phyloP scores from a whole-genome alignment of 139 green algal genomes.

The Prasinococcaceae sp. region DNA sequence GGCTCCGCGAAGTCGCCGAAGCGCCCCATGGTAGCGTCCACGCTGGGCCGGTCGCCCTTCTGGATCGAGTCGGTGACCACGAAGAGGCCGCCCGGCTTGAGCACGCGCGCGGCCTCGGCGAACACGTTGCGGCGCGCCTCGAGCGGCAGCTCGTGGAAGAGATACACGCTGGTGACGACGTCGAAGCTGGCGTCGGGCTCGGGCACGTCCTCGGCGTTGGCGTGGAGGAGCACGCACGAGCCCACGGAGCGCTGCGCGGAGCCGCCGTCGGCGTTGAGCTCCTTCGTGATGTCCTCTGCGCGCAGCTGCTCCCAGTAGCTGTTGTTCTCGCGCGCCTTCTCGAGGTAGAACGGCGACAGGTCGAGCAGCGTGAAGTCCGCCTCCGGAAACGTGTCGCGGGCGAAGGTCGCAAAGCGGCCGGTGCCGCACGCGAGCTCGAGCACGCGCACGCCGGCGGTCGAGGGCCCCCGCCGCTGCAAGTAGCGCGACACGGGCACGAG shows the following conservation, averaged over 20 bases:
- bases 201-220: conserved; percentile 38
- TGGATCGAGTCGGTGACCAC: conserved; percentile 38
- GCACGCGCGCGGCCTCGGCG: conserved; percentile 67
- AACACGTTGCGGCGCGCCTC: too few relatives aligned
- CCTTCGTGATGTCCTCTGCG: not conserved
- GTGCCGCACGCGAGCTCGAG: conserved; percentile 72
- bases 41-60: conserved; percentile 36
- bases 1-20: conserved; percentile 64
- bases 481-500: not conserved
- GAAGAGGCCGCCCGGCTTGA: conserved; percentile 55
- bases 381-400: conserved; percentile 9
- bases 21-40: conserved; percentile 30
- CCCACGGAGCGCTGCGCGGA: not conserved
- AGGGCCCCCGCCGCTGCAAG: too few relatives aligned
- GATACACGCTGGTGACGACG: conserved; percentile 51
- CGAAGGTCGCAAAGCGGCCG: conserved; percentile 69
- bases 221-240: conserved; percentile 10
- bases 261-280: too few relatives aligned
- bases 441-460: conserved; percentile 12
- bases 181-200: conserved; percentile 41
- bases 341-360: conserved; percentile 70
- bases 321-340: conserved; percentile 39
- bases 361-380: conserved; percentile 42
- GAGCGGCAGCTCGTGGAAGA: conserved; percentile 75
- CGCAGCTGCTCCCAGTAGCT: conserved; percentile 13